Percentiles rank a stretch among this genome's conserved stretches.
Conservation (phyloP, 768 basidiomycete genomes). For the Russula abietina region DNA sequence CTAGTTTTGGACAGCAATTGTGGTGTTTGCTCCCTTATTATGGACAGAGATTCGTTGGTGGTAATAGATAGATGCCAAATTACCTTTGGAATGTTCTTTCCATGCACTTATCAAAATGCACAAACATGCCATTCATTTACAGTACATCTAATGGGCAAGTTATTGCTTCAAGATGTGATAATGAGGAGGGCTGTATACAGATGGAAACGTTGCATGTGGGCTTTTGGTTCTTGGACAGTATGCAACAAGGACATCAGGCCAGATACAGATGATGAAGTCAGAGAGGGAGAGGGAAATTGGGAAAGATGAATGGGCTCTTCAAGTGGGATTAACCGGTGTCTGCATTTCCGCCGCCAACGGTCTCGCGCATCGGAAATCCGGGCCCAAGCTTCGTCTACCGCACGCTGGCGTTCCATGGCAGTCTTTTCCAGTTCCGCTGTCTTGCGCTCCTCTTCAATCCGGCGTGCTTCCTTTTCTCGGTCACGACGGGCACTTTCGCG, state of each 20-base stretch:
- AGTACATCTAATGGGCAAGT: too few relatives aligned
- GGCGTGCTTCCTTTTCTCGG: constrained; percentile 36
- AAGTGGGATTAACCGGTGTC: constrained; percentile 40
- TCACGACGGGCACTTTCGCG: constrained; percentile 58
- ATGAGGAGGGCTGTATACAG: too few relatives aligned
- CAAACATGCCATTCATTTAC: too few relatives aligned
- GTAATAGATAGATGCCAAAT: constrained; percentile 25
- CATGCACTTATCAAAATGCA: too few relatives aligned
- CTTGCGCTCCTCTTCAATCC: constrained; percentile 28
- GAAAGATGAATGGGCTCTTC: too few relatives aligned
- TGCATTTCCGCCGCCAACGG: constrained; percentile 56
- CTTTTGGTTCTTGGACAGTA: too few relatives aligned
- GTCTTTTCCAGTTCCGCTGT: constrained; percentile 26
- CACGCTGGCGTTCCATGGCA: constrained; percentile 26
- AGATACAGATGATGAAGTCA: too few relatives aligned
- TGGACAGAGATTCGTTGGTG: constrained; percentile 86
- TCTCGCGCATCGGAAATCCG: constrained; percentile 8
- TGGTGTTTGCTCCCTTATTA: constrained; percentile 84
- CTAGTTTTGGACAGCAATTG: constrained; percentile 84
- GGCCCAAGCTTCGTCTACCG: constrained; percentile 31
- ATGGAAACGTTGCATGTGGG: too few relatives aligned
- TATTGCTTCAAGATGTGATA: too few relatives aligned
- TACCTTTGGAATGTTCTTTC: too few relatives aligned
- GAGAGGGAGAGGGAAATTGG: too few relatives aligned
- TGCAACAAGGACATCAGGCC: too few relatives aligned